Base-by-base conservation (phyloP, 225 moss, liverwort and hornwort genomes). In the Bryoerythrophyllum caledonicum region DNA sequence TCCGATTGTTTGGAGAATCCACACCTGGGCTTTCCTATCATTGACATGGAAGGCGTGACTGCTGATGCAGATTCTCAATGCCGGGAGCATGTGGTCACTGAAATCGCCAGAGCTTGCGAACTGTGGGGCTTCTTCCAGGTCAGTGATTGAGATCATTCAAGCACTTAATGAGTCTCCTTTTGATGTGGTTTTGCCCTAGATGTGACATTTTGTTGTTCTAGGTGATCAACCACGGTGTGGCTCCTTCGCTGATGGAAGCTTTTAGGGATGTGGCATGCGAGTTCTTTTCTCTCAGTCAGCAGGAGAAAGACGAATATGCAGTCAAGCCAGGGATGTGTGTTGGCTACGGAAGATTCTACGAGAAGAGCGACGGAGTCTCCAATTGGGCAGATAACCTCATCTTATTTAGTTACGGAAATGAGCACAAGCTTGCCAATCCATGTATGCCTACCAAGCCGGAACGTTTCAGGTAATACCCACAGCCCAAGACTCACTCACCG, bases 101-200 rank as follows among this genome's bases (percentile, higher is more conserved):
- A 77, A 65, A 80, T 84, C 27, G 79, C 75, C 20, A 32, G 25
- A 64, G 83, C 83, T 64, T 83, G 79, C 40, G 57, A 83, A 69
- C 76, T 76, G 26, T 80, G 79, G 79, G 76, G 83, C 24, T 83
- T 83, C 73, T 80, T 80, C 72, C 83, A 83, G 76, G 83, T 82
- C 21, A 49, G 74, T 23, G 37, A 70, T 57, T 56, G 17, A 61
- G 3, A 32, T 49, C n/a, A n/a, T 17, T 46, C 13, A 35, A 27
- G 66, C 25, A 64, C 14, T 23, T 21, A 1, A 52, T 15, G 48
- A 49, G 7, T 49, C 17, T 49, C 19, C 11, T 65, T 17, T 37
- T 35, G 56, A 57, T 46, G 30, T 3, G 41, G 41, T 68, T 30
- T 49, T 19, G 44, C 32, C 14, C 21, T 34, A 10, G 58, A 41